Evolutionary conservation across 169 alveolate genomes (phyloP).

Genomic region (Babesia divergens): DNA sequence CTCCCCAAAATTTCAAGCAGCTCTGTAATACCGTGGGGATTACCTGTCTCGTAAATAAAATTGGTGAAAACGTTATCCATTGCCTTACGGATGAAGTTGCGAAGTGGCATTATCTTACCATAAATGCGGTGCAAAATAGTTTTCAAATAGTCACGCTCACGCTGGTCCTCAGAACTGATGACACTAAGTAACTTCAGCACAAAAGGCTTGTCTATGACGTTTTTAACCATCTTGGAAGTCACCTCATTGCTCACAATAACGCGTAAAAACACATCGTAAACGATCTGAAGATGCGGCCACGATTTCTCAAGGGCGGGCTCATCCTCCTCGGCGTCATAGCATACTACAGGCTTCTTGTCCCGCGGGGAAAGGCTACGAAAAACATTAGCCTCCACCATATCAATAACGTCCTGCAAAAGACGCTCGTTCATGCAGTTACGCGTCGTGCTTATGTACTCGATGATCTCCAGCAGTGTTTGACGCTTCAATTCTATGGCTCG

Average conservation of each 20-base stretch:
- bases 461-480: constrained; percentile 82
- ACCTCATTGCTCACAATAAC: constrained; percentile 84
- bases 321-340: constrained; percentile 79
- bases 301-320: constrained; percentile 82
- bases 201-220: constrained; percentile 81
- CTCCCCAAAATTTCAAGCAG: constrained; percentile 91
- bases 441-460: constrained; percentile 76
- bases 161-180: constrained; percentile 92
- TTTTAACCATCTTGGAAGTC: constrained; percentile 82
- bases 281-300: constrained; percentile 83
- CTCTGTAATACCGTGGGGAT: constrained; percentile 94
- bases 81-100: constrained; percentile 89
- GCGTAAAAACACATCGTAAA: constrained; percentile 84
- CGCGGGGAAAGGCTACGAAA: constrained; percentile 66
- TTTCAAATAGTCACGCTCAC: constrained; percentile 94
- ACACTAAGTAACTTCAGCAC: constrained; percentile 80
- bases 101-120: constrained; percentile 87
- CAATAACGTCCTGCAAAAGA: constrained; percentile 77
- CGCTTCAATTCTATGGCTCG: constrained; percentile 81
- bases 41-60: constrained; percentile 90
- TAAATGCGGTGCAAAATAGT: constrained; percentile 92
- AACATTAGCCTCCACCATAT: constrained; percentile 78
- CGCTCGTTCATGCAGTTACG: constrained; percentile 77
- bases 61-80: constrained; percentile 91
- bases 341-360: constrained; percentile 4